phyloP scores from a whole-genome alignment of 1,139 yeast species.

The Hyphopichia pseudoburtonii region DNA sequence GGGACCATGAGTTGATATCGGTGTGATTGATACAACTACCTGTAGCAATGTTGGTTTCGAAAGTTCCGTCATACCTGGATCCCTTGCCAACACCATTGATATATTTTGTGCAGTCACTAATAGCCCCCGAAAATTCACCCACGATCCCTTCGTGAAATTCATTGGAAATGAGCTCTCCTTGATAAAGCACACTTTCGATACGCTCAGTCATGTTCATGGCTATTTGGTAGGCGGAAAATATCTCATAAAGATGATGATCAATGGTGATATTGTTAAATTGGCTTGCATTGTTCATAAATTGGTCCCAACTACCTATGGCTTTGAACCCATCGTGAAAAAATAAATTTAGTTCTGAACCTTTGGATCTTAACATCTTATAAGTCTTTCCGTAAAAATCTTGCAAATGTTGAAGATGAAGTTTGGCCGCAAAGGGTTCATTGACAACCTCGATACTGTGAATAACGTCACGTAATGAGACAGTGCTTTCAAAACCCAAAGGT shows the following conservation, averaged over 20 bases:
- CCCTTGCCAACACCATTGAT: constrained; percentile 27
- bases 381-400: constrained; percentile 15
- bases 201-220: constrained; percentile 15
- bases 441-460: constrained; percentile 22
- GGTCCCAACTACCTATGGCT: constrained; percentile 20
- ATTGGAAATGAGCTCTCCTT: constrained; percentile 15
- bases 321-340: constrained; percentile 24
- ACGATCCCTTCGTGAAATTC: constrained; percentile 20
- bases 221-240: constrained; percentile 20
- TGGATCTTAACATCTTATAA: constrained; percentile 10
- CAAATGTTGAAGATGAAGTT: constrained; percentile 15
- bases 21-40: constrained; percentile 21
- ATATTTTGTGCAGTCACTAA: constrained; percentile 27
- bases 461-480: not conserved
- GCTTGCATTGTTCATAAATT: constrained; percentile 12
- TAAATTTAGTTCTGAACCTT: constrained; percentile 12
- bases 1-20: constrained; percentile 16
- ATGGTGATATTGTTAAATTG: constrained; percentile 11
- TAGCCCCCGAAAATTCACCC: constrained; percentile 29
- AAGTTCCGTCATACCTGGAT: constrained; percentile 22
- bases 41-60: constrained; percentile 6
- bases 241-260: constrained; percentile 27
- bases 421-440: constrained; percentile 23
- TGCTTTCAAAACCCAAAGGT: constrained; percentile 2
- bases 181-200: constrained; percentile 11